Base-by-base conservation (phyloP, 2,329 filamentous ascomycete species). In the Lizonia empirigonia region DNA sequence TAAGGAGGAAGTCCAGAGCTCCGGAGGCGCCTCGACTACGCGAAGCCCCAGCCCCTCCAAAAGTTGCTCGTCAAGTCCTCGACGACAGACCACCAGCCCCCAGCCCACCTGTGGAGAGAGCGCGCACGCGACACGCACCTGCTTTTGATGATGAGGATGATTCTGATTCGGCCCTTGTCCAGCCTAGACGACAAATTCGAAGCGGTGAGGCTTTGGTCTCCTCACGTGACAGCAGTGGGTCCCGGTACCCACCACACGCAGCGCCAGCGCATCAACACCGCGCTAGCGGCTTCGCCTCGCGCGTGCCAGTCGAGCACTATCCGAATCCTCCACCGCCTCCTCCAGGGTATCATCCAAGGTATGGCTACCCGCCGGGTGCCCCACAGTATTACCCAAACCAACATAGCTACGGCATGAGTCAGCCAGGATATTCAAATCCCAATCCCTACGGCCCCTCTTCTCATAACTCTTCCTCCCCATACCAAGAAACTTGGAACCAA, bases 261-360 rank as follows among this genome's bases (percentile, higher is more conserved):
- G 53, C 65, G 57, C 61, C 65, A 59, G 51, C 65, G 55, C 68
- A 68, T 47, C 50, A 58, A 38, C 65, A 65, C 48, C 56, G 63
- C 50, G 35, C 50, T 64, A 52, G 49, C 32, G 49, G 49, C 39
- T 73, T 72, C 55, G 69, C 70, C 47, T 71, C 68, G 48, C 65
- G 69, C 50, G 69, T 72, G 30, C 70, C 70, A 53, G 52, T 60
- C 20, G 70, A 73, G 50, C 54, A 58, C 51, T 73, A 73, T 59
- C 55, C 60, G 75, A 82, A 60, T 82, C 85, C 56, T 92, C 80
- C 68, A 91, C 85, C 81, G 91, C 87, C 70, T 85, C 81, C 56
- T 90, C 78, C 77, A 90, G 64, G 65, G 19, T 73, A 74, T 55
- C 70, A 72, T 59, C 70, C 66, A 23, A 62, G 69, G 39, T 71